Percentiles rank a stretch among this genome's conserved stretches.
Evolutionary conservation across 176 grass and related monocot genomes (phyloP).

Genomic region (Cenchrus fungigraminus): DNA sequence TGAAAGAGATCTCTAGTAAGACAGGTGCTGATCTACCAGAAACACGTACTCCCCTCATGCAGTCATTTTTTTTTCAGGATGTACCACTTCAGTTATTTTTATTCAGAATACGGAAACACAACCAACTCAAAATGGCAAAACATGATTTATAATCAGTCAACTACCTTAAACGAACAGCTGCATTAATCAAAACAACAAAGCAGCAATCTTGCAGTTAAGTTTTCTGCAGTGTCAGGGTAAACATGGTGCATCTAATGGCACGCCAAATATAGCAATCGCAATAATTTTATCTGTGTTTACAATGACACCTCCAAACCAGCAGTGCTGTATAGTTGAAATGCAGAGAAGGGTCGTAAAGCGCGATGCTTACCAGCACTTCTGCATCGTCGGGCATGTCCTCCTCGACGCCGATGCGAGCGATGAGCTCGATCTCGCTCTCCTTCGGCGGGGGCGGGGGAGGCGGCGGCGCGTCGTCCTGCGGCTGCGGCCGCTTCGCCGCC

Average conservation of each 20-base stretch:
- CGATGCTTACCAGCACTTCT: constrained; percentile 79
- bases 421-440: constrained; percentile 81
- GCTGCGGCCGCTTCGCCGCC: constrained; percentile 57
- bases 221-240: neutral
- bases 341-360: neutral
- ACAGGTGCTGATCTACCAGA: neutral
- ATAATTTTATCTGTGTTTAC: constrained; percentile 7
- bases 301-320: neutral
- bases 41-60: neutral
- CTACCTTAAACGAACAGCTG: neutral
- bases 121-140: constrained; percentile 11
- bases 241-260: neutral
- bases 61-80: neutral
- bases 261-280: neutral
- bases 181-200: neutral
- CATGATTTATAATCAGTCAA: neutral
- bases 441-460: constrained; percentile 58
- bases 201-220: neutral
- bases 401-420: constrained; percentile 66
- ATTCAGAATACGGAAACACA: neutral
- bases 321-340: neutral
- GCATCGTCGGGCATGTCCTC: constrained; percentile 75
- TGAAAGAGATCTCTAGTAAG: constrained; percentile 5
- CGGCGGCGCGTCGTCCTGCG: constrained; percentile 26
- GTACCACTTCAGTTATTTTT: neutral